Conservation (phyloP, 2,329 filamentous ascomycete species). For the Talaromyces sp. region DNA sequence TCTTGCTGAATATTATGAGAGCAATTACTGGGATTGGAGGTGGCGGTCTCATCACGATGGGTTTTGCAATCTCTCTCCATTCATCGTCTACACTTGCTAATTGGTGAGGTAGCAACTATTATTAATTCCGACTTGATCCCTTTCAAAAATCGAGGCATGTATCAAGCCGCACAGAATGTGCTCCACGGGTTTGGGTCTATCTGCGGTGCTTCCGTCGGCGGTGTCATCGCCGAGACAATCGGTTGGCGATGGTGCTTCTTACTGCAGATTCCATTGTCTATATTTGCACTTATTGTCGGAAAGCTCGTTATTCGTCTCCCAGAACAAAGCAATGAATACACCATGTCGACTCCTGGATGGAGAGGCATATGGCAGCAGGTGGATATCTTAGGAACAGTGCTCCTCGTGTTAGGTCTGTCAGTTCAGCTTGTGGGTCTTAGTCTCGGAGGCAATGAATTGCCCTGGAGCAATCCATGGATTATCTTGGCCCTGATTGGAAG, state of each 20-base stretch:
- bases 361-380: slow-evolving; percentile 52
- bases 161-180: slow-evolving; percentile 63
- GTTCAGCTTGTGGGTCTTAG: slow-evolving; percentile 50
- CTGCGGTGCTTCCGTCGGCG: slow-evolving; percentile 50
- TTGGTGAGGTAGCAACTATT: slow-evolving; percentile 52
- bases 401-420: slow-evolving; percentile 59
- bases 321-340: slow-evolving; percentile 16
- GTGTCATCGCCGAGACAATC: slow-evolving; percentile 43
- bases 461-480: slow-evolving; percentile 44
- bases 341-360: slow-evolving; percentile 19
- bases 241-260: slow-evolving; percentile 55
- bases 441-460: slow-evolving; percentile 46
- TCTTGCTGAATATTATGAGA: slow-evolving; percentile 67
- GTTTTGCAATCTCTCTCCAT: slow-evolving; percentile 18
- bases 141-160: slow-evolving; percentile 68
- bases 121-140: slow-evolving; percentile 72
- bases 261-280: slow-evolving; percentile 59
- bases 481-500: slow-evolving; percentile 39
- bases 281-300: slow-evolving; percentile 54
- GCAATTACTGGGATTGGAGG: slow-evolving; percentile 71
- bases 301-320: slow-evolving; percentile 53
- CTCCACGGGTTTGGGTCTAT: slow-evolving; percentile 62
- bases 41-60: slow-evolving; percentile 67
- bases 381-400: slow-evolving; percentile 56
- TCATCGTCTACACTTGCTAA: not conserved